Evolutionary conservation across 768 basidiomycete species (phyloP).

Genomic region (Steccherinum ochraceum): DNA sequence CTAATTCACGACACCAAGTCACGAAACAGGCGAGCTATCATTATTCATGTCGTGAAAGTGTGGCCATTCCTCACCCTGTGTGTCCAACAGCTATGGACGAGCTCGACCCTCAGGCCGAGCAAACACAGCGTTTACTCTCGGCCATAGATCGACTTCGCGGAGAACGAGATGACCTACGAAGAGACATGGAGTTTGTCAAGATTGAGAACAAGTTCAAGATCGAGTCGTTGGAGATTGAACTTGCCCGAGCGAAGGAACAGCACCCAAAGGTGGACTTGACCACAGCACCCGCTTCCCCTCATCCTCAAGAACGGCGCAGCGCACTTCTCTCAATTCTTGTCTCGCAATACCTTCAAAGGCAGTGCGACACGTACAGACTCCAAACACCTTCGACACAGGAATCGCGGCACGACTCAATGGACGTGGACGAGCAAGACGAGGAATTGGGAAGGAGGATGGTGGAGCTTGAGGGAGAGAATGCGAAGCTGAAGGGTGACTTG

Average conservation of each 20-base stretch:
- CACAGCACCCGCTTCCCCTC: not conserved
- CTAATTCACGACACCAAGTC: not conserved
- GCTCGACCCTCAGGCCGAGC: constrained; percentile 25
- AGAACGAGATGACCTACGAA: constrained; percentile 58
- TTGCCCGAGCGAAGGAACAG: constrained; percentile 18
- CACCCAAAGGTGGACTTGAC: not conserved
- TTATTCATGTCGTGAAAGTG: not conserved
- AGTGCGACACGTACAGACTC: not conserved
- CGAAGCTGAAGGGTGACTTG: not conserved
- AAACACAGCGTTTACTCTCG: constrained; percentile 43
- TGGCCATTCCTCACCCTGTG: constrained; percentile 14
- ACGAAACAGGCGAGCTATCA: not conserved
- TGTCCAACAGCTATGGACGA: constrained; percentile 9
- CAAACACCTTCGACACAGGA: not conserved
- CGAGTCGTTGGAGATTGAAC: constrained; percentile 49
- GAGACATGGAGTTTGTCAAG: constrained; percentile 63
- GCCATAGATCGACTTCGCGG: constrained; percentile 62
- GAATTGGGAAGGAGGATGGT: not conserved
- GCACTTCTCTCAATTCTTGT: constrained; percentile 8
- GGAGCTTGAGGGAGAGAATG: not conserved
- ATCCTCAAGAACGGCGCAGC: not conserved
- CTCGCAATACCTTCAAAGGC: constrained; percentile 8
- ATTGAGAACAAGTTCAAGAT: constrained; percentile 60
- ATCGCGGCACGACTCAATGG: not conserved
- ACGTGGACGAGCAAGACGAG: constrained; percentile 1